phyloP scores from a whole-genome alignment of 2,329 filamentous ascomycete species.

The Fusarium decemcellulare region DNA sequence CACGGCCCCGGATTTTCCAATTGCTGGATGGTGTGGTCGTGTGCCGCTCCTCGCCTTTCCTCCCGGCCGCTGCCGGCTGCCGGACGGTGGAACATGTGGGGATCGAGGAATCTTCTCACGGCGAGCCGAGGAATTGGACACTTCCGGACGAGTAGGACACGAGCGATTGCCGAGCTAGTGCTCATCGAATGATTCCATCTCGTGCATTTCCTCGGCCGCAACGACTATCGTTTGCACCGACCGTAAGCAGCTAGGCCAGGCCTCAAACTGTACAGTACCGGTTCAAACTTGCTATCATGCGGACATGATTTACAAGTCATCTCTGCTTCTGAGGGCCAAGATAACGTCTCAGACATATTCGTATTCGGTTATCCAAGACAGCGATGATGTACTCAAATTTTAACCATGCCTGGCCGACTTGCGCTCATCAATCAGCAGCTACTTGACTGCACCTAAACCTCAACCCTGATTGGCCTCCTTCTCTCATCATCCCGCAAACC shows the following conservation, averaged over 20 bases:
- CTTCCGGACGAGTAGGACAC: conserved; percentile 21
- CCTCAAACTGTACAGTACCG: too few species aligned
- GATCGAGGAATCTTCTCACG: neutral
- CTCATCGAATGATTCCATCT: conserved; percentile 11
- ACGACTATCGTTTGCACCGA: neutral
- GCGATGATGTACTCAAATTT: neutral
- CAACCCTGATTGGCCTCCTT: conserved; percentile 2
- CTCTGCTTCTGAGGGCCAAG: too few species aligned
- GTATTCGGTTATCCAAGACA: conserved; percentile 3
- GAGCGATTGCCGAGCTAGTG: conserved; percentile 4
- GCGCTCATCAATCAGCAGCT: neutral
- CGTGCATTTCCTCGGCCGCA: conserved; percentile 28
- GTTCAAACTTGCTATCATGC: too few species aligned
- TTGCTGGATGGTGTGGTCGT: conserved; percentile 26
- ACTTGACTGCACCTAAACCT: conserved; percentile 1
- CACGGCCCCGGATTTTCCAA: conserved; percentile 46
- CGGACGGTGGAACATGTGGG: conserved; percentile 31
- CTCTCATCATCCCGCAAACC: conserved; percentile 19
- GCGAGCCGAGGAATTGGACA: neutral
- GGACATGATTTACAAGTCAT: too few species aligned
- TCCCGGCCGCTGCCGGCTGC: conserved; percentile 27
- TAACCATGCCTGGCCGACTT: neutral
- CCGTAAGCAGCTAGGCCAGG: neutral
- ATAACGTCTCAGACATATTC: neutral
- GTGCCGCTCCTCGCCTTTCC: conserved; percentile 20